A percentile compares a stretch with the other conserved stretches of the same genome.
These are phyloP conservation scores for Chytriomyces sp. DNA, from an alignment of 192 early-diverging fungal genomes.

Conservation along the genomic window DNA sequence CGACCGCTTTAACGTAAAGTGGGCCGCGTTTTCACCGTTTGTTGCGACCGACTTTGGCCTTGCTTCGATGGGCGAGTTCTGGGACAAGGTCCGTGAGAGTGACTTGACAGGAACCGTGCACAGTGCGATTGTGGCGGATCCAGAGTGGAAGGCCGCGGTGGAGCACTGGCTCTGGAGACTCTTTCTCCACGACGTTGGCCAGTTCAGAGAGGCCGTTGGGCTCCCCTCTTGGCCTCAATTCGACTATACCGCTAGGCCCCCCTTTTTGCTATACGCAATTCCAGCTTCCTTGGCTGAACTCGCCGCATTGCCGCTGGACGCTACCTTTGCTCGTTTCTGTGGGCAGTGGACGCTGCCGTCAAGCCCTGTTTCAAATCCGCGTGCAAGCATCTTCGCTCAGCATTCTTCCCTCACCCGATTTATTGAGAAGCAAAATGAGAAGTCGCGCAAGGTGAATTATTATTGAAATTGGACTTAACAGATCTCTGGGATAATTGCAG, in stretches of 20 bases:
- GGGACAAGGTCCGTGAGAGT: too few relatives aligned
- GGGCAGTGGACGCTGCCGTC: background rate
- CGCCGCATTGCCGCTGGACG: background rate
- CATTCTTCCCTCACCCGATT: background rate
- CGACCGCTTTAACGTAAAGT: background rate
- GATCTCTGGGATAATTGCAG: background rate
- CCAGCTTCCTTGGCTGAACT: background rate
- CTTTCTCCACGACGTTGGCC: background rate
- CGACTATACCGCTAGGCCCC: background rate
- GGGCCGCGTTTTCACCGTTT: background rate
- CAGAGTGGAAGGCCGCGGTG: too few relatives aligned
- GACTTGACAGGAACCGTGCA: too few relatives aligned
- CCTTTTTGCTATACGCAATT: background rate
- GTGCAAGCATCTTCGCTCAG: background rate
- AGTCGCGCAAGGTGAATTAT: background rate
- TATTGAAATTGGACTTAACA: background rate
- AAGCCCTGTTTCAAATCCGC: background rate
- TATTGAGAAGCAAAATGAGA: background rate
- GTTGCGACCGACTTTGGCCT: constrained; percentile 4
- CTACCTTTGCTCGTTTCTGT: background rate
- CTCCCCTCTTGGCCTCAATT: background rate
- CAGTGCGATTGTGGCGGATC: too few relatives aligned
- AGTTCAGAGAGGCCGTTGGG: background rate
- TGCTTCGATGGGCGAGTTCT: too few relatives aligned
- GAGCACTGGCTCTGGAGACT: constrained; percentile 2